Percentiles rank a stretch among this genome's conserved stretches.
Evolutionary conservation across 2,329 filamentous ascomycete species (phyloP).

Genomic region (Sporothrix mexicana): DNA sequence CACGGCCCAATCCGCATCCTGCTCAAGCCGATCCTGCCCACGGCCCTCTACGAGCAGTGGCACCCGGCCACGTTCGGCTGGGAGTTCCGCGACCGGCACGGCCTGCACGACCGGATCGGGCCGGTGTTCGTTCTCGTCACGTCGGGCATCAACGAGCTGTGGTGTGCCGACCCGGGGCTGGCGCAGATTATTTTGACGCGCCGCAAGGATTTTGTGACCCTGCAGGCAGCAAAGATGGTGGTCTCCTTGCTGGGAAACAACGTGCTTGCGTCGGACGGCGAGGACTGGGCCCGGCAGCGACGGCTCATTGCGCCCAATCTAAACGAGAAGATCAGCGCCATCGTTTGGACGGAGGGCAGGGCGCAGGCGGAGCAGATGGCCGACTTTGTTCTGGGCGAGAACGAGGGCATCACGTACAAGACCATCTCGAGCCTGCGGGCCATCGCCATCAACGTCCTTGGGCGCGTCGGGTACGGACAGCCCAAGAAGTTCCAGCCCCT

Average conservation of each 20-base stretch:
- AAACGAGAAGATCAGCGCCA: conserved; percentile 46
- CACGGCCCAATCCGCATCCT: conserved; percentile 27
- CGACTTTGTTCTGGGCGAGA: conserved; percentile 40
- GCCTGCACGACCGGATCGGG: conserved; percentile 42
- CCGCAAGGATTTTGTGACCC: conserved; percentile 46
- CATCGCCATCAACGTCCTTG: conserved; percentile 49
- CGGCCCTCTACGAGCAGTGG: conserved; percentile 27
- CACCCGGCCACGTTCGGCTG: conserved; percentile 42
- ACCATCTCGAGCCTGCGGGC: conserved; percentile 43
- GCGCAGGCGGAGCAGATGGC: conserved; percentile 45
- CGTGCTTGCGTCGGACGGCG: conserved; percentile 44
- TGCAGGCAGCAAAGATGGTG: conserved; percentile 40
- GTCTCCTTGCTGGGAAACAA: conserved; percentile 47
- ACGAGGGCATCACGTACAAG: conserved; percentile 40
- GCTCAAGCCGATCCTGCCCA: conserved; percentile 29
- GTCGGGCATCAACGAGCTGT: conserved; percentile 36
- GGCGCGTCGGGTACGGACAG: conserved; percentile 45
- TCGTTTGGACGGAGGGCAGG: conserved; percentile 46
- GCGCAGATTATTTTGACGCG: conserved; percentile 43
- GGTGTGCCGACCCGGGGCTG: conserved; percentile 44
- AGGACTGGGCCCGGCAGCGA: conserved; percentile 44
- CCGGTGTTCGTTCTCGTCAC: conserved; percentile 45
- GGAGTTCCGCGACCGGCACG: conserved; percentile 43
- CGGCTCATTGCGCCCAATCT: conserved; percentile 46
- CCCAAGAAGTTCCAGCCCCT: conserved; percentile 42